Evolutionary conservation across 2,329 filamentous ascomycete genomes (phyloP).

Genomic region (Nigrospora sphaerica): DNA sequence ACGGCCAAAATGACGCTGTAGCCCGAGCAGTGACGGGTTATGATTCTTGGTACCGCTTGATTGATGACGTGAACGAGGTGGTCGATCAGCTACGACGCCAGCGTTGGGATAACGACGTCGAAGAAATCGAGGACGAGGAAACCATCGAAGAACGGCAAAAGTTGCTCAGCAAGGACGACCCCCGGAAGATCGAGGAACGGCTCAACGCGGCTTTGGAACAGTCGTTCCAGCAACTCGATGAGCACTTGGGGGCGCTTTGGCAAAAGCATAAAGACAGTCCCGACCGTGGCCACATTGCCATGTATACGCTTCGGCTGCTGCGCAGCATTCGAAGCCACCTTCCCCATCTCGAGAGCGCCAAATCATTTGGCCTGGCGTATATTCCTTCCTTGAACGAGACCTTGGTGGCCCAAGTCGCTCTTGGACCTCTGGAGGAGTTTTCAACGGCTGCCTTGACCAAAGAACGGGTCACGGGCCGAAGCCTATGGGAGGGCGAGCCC

Average conservation of each 20-base stretch:
- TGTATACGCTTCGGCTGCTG: slow-evolving; percentile 66
- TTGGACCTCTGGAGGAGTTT: slow-evolving; percentile 41
- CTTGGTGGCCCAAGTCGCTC: slow-evolving; percentile 48
- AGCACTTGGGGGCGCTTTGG: slow-evolving; percentile 46
- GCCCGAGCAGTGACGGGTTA: slow-evolving; percentile 57
- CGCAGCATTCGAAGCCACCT: slow-evolving; percentile 66
- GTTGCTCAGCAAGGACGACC: slow-evolving; percentile 66
- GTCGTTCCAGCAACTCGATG: slow-evolving; percentile 52
- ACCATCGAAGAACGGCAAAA: slow-evolving; percentile 60
- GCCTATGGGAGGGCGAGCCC: slow-evolving; percentile 75
- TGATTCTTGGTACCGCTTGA: slow-evolving; percentile 63
- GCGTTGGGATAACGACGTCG: slow-evolving; percentile 69
- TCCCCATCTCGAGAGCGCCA: slow-evolving; percentile 42
- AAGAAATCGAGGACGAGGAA: slow-evolving; percentile 68
- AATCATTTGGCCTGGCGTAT: slow-evolving; percentile 51
- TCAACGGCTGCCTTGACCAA: slow-evolving; percentile 30
- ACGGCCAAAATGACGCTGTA: slow-evolving; percentile 65
- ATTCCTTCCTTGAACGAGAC: slow-evolving; percentile 58
- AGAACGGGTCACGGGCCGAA: slow-evolving; percentile 49
- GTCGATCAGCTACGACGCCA: slow-evolving; percentile 60
- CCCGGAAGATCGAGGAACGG: slow-evolving; percentile 51
- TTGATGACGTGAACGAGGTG: slow-evolving; percentile 58
- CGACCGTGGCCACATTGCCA: slow-evolving; percentile 45
- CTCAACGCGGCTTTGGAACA: slow-evolving; percentile 48
- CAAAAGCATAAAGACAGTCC: slow-evolving; percentile 33